These are phyloP conservation scores for Lentinula sp. DNA, from an alignment of 768 basidiomycete genomes.

Conservation along the genomic window DNA sequence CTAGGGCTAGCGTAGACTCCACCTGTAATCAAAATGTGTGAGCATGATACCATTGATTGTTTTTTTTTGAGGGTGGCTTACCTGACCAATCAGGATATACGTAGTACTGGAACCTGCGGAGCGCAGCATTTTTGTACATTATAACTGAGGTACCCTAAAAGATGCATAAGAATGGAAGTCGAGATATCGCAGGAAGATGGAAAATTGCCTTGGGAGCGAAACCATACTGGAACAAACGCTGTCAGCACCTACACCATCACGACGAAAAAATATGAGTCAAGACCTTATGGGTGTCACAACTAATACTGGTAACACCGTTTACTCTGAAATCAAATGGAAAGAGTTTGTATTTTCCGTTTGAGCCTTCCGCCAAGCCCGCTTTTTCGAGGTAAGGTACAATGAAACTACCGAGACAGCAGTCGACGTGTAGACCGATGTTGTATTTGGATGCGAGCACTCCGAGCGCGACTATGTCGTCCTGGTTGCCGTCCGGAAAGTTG, in stretches of 20 bases:
- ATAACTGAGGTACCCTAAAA: conserved; percentile 83
- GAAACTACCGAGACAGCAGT: conserved; percentile 92
- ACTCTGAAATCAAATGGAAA: conserved; percentile 87
- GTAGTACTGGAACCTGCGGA: conserved; percentile 84
- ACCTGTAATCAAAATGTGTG: conserved; percentile 34
- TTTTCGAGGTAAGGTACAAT: conserved; percentile 88
- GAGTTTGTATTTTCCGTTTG: conserved; percentile 49
- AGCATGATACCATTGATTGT: neutral
- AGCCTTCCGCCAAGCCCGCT: conserved; percentile 61
- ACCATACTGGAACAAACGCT: conserved; percentile 55
- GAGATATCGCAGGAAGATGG: neutral
- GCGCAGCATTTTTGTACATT: conserved; percentile 81
- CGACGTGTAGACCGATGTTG: conserved; percentile 86
- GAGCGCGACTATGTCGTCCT: conserved; percentile 81
- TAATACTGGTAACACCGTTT: conserved; percentile 87
- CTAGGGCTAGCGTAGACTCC: conserved; percentile 90
- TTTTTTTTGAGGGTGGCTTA: conserved; percentile 18
- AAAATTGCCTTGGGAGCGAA: conserved; percentile 80
- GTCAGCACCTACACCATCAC: conserved; percentile 4
- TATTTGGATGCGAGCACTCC: conserved; percentile 66
- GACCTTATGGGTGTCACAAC: conserved; percentile 95
- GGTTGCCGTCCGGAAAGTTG: conserved; percentile 83
- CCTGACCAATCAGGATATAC: conserved; percentile 78
- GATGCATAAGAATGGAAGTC: neutral
- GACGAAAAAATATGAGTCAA: conserved; percentile 1